Base-by-base conservation (phyloP, 768 basidiomycete genomes). In the Sporobolomyces phaffii region DNA sequence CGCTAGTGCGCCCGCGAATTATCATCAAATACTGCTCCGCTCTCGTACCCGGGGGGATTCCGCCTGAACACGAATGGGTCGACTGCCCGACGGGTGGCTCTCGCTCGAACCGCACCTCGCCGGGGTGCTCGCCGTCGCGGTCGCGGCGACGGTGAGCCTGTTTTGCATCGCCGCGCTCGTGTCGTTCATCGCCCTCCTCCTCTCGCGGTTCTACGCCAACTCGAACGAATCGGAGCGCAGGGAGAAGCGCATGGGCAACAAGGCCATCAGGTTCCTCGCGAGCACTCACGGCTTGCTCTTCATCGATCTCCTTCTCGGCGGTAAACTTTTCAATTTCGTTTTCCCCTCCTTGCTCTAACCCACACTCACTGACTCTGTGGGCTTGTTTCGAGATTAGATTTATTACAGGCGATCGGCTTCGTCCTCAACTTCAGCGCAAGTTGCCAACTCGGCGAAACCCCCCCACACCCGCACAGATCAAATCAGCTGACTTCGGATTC, bases 201-300 rank as follows among this genome's bases (percentile, higher is more conserved):
- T 68, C 10, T 44, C 26, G 22, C 53, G 50, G 18, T 20, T 44
- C 22, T 44, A 38, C 34, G 2, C 33, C 15, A 22, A 11, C 14
- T 9, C 20, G 20, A 26, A 2, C 36, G 29, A 10, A 14, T 20
- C 26, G 0, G 31, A 45, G 43, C 7, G 40, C 6, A 26, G 40
- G 54, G 54, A 56, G 15, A 44, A 28, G 50, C 24, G 40, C 2
- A 52, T 28, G 49, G 34, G 44, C 31, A 63, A 47, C 22, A 45
- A 61, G 43, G 66, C 66, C 18, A 52, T 68, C 24, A 43, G 54
- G 56, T 68, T 68, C 56, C 33, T 68, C 10, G 54, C 60, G 11
- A 17, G 13, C 1, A 45, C 41, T 10, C 66, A 68, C 17, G 60
- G 60, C 6, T 10, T 68, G 18, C 26, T 58, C 7, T 45, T 68